phyloP scores from a whole-genome alignment of 345 rosid species.

The Gossypium bickii region DNA sequence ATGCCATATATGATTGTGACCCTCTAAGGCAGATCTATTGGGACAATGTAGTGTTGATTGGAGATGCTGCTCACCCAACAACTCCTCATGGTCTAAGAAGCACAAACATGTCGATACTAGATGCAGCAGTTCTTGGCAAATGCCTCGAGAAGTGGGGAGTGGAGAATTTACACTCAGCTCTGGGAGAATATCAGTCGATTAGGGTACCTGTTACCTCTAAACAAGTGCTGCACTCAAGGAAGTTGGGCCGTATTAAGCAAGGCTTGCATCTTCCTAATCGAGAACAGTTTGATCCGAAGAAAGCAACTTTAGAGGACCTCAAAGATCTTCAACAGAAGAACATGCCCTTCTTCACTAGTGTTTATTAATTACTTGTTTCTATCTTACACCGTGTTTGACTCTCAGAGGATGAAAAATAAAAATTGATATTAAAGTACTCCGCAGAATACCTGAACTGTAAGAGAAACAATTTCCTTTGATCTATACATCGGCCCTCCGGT shows the following conservation, averaged over 20 bases:
- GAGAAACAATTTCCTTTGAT: not conserved
- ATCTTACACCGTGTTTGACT: constrained; percentile 16
- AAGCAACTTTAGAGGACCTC: constrained; percentile 29
- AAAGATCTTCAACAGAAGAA: constrained; percentile 46
- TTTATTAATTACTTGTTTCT: constrained; percentile 22
- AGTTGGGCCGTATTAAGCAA: constrained; percentile 62
- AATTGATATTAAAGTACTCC: not conserved
- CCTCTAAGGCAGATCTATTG: constrained; percentile 48
- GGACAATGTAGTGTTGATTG: constrained; percentile 56
- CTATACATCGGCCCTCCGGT: too few species aligned
- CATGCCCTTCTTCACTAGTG: constrained; percentile 51
- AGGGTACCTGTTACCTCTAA: constrained; percentile 53
- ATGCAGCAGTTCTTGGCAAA: constrained; percentile 62
- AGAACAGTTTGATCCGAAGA: constrained; percentile 32
- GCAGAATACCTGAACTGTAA: not conserved
- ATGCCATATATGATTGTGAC: constrained; percentile 66
- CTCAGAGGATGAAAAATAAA: not conserved
- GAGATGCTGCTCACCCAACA: constrained; percentile 85
- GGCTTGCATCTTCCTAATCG: constrained; percentile 41
- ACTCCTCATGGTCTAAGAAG: constrained; percentile 78
- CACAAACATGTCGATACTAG: constrained; percentile 77
- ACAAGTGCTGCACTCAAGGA: constrained; percentile 59
- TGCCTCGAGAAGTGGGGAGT: constrained; percentile 53
- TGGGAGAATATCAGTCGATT: constrained; percentile 60
- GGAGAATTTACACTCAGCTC: constrained; percentile 43